Evolutionary conservation across 2,329 filamentous ascomycete genomes (phyloP), one percentile per base, ranked within the genome.

Genomic region (Akanthomyces dipterigenus): DNA sequence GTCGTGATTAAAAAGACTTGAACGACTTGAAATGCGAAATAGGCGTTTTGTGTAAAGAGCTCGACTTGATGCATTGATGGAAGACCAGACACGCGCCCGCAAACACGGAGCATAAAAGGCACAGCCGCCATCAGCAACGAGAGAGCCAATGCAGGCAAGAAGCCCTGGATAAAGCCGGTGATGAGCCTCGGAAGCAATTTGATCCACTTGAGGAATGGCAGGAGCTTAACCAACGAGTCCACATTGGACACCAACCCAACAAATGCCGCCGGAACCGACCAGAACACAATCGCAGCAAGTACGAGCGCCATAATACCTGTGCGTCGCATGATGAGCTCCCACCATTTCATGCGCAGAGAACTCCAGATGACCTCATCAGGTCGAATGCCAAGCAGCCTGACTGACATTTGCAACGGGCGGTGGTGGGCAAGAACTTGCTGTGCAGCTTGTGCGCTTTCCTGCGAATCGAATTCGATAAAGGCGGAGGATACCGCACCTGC

Each of bases 1-100:
- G 93, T 96, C 7, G 90, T 87, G 43, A 98, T 86, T 56, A 98
- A 77, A 78, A 98, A 98, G 40, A 96, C 90, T 73, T 98, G 93
- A n/a, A 96, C 80, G 49, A 98, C 84, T 74, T 95, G 90, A 78
- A 96, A 96, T 63, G 83, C 84, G 69, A 96, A 99, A 80, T 96
- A 98, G 68, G 87, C 89, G 71, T 95, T 96, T 72, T 98, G 91
- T 0, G 91, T 93, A 64, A 90, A 92, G 12, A 98, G 80, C 75
- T 99, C 95, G 16, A 95, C 86, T 8, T 88, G 84, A 1, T 51
- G 36, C 20, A n/a, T 63, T 9, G 62, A 63, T 5, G 62, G 46
- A 14, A 63, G 36, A 2, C 62, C 62, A 6, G 62, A 63, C 26
- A 50, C n/a, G n/a, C 62, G 56, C 7, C 62, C 62, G 22, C 50